phyloP scores from a whole-genome alignment of 192 early-diverging fungal genomes.

The Dissophora globulifera region DNA sequence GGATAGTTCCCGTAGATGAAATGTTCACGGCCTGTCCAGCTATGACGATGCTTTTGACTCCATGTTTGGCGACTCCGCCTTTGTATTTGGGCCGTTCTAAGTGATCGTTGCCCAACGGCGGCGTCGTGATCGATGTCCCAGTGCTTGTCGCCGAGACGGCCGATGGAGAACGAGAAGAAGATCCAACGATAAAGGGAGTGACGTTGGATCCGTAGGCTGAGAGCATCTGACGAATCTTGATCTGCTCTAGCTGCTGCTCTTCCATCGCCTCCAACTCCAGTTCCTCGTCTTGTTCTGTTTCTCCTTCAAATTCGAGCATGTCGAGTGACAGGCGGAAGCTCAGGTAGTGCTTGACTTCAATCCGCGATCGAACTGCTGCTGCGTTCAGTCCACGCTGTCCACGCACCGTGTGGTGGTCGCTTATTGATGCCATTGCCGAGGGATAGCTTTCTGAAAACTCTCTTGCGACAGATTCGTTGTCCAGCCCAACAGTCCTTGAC shows the following conservation, averaged over 20 bases:
- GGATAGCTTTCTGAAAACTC: too few species aligned
- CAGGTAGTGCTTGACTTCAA: slow-evolving; percentile 46
- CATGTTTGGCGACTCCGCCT: background rate
- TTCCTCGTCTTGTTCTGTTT: slow-evolving; percentile 18
- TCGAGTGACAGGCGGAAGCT: slow-evolving; percentile 41
- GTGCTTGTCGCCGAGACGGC: too few species aligned
- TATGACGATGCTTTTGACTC: background rate
- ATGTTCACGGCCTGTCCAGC: too few species aligned
- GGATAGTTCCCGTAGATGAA: background rate
- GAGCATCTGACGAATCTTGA: slow-evolving; percentile 22
- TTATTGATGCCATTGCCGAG: too few species aligned
- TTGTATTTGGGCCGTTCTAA: too few species aligned
- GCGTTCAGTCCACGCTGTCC: too few species aligned
- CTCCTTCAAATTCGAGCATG: slow-evolving; percentile 39
- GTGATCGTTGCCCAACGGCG: too few species aligned
- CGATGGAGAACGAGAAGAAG: too few species aligned
- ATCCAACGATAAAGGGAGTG: too few species aligned
- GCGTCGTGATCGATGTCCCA: too few species aligned
- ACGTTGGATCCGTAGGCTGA: slow-evolving; percentile 9
- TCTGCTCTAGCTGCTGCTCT: slow-evolving; percentile 28
- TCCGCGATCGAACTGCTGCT: slow-evolving; percentile 15
- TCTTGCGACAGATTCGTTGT: too few species aligned
- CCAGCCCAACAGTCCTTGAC: background rate
- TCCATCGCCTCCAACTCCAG: slow-evolving; percentile 23
- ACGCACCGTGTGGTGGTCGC: too few species aligned